phyloP scores from a whole-genome alignment of 768 basidiomycete species.

The Omphalotus guepiniiformis region DNA sequence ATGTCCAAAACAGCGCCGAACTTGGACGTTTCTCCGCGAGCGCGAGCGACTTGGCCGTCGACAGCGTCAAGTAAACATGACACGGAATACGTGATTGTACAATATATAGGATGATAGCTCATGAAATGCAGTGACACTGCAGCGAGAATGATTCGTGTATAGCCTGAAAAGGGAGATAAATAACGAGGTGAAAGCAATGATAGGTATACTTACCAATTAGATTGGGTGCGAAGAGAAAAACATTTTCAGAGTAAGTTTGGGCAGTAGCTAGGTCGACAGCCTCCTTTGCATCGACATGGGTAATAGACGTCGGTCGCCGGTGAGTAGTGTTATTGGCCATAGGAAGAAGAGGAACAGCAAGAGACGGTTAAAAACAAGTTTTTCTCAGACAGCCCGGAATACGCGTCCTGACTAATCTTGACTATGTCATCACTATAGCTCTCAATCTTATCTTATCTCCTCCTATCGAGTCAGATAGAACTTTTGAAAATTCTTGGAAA shows the following conservation, averaged over 20 bases:
- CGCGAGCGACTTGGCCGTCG: constrained; percentile 89
- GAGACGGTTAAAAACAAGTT: neutral
- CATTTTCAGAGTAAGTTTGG: constrained; percentile 88
- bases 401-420: neutral
- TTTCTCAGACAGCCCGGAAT: neutral
- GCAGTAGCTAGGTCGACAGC: constrained; percentile 86
- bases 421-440: neutral
- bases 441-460: constrained; percentile 7
- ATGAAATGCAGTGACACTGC: constrained; percentile 87
- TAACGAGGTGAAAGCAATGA: constrained; percentile 12
- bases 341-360: constrained; percentile 8
- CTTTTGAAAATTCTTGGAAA: neutral
- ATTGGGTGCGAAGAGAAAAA: constrained; percentile 96
- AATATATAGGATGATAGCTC: constrained; percentile 92
- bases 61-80: constrained; percentile 94
- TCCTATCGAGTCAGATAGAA: constrained; percentile 6
- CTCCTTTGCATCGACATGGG: constrained; percentile 77
- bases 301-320: constrained; percentile 52
- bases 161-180: constrained; percentile 48
- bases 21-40: constrained; percentile 86
- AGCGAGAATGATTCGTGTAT: constrained; percentile 86
- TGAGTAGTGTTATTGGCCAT: constrained; percentile 25
- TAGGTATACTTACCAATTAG: constrained; percentile 79
- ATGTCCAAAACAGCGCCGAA: constrained; percentile 98
- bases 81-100: constrained; percentile 83